Evolutionary conservation across 2,329 filamentous ascomycete genomes (phyloP), one percentile per base, ranked within the genome.

Genomic region (Aspergillus sergii): DNA sequence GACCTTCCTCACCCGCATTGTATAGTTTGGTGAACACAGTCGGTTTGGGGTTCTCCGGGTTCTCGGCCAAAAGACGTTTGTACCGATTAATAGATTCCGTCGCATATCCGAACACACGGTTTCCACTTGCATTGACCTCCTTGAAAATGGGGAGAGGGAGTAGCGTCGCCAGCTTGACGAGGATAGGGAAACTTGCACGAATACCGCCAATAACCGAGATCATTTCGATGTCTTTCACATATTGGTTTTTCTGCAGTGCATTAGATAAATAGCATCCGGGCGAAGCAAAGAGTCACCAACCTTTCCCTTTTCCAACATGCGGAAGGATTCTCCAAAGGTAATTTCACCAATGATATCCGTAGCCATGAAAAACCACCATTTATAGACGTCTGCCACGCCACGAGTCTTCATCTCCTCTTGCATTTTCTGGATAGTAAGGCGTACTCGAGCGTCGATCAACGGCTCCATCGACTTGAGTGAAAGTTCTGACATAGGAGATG

Each of bases 341-440:
- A 88, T 70, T 58, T 86, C 79, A 0, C 80, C 83, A 57, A 87
- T 84, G 0, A 85, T 73, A 67, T 88, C 86, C 0, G 84, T 85
- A 0, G 84, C 73, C 77, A 86, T 81, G 57, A 85, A 85, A 8
- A 81, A 71, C 75, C 79, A 84, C 85, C 85, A 88, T 61, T 86
- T 85, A 61, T 79, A 78, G 0, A 87, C 72, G 63, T 88, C 84
- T 0, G 74, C 76, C 0, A 64, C 73, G 0, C 80, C 78, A 0
- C 67, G 67, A 14, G 57, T 69, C 65, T 77, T 61, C 64, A 80
- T 77, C 56, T 87, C 84, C 19, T 79, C 72, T 0, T 65, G 70
- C 23, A 87, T 86, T 53, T 73, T 76, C 2, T 78, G 45, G 1
- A 87, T 75, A 0, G 82, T 72, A 10, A 83, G 64, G 0, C 75